Conservation (phyloP, 2,329 filamentous ascomycete genomes). For the Calcarisporium arbuscula region DNA sequence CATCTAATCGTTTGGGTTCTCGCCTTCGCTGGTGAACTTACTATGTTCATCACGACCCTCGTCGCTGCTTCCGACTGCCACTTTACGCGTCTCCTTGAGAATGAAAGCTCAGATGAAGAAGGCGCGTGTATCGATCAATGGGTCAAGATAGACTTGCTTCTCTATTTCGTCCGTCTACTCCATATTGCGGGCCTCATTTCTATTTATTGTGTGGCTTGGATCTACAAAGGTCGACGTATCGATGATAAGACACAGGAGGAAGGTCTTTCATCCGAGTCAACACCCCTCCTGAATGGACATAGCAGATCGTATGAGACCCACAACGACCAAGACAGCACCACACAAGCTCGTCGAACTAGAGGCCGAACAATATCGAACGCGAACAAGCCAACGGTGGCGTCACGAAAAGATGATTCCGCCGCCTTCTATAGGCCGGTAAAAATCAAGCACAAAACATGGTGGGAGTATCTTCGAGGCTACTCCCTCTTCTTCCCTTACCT, state of each 20-base stretch:
- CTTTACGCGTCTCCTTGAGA: constrained; percentile 40
- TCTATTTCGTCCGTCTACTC: constrained; percentile 63
- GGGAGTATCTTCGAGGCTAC: constrained; percentile 90
- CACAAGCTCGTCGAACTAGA: constrained; percentile 22
- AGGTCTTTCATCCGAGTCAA: constrained; percentile 46
- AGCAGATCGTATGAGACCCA: constrained; percentile 28
- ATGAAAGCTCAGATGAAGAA: constrained; percentile 16
- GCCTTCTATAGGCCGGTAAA: constrained; percentile 88
- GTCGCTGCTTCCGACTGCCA: constrained; percentile 63
- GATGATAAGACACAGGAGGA: constrained; percentile 31
- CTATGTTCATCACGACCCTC: constrained; percentile 64
- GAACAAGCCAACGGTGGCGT: constrained; percentile 24
- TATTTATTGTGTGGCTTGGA: constrained; percentile 36
- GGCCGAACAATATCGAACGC: constrained; percentile 32
- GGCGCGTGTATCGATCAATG: constrained; percentile 31
- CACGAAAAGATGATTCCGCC: constrained; percentile 54
- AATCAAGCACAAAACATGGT: constrained; percentile 84
- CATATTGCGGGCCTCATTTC: constrained; percentile 55
- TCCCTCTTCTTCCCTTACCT: constrained; percentile 93
- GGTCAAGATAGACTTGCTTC: constrained; percentile 51
- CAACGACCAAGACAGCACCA: constrained; percentile 15
- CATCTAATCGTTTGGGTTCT: constrained; percentile 77
- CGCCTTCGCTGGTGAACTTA: constrained; percentile 64
- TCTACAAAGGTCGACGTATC: constrained; percentile 33
- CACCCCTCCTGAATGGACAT: constrained; percentile 52